Conservation (phyloP, 2,329 filamentous ascomycete species). For the Trichoderma atrobrunneum region DNA sequence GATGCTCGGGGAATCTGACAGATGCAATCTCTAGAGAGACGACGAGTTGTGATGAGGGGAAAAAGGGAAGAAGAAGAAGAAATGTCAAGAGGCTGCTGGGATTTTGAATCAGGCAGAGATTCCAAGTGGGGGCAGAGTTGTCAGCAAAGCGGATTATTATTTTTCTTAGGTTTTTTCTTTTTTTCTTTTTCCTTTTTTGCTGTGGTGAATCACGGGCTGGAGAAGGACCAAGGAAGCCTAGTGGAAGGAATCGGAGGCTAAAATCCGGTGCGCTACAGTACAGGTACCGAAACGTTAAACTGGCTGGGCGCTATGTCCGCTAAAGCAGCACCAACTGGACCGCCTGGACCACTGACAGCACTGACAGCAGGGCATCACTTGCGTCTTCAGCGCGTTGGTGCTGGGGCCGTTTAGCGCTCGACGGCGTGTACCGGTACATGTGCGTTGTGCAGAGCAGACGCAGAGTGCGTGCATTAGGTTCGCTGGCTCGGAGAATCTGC, state of each 20-base stretch:
- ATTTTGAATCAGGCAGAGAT: conserved; percentile 21
- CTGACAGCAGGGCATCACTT: not conserved
- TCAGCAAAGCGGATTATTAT: conserved; percentile 12
- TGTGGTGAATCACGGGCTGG: not conserved
- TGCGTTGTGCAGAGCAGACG: not conserved
- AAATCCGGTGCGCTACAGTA: not conserved
- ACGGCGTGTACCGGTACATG: not conserved
- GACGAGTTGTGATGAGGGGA: conserved; percentile 7
- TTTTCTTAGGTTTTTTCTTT: not conserved
- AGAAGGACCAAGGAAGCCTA: not conserved
- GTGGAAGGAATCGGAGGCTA: not conserved
- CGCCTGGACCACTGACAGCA: not conserved
- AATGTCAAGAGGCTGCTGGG: not conserved
- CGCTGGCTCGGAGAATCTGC: not conserved
- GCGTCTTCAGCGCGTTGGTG: not conserved
- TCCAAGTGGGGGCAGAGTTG: conserved; percentile 16
- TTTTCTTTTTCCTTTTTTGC: not conserved
- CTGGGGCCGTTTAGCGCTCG: not conserved
- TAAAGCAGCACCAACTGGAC: not conserved
- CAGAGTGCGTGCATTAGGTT: not conserved
- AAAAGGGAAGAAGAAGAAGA: conserved; percentile 8
- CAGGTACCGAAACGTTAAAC: not conserved
- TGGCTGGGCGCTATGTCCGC: not conserved
- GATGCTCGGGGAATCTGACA: conserved; percentile 20
- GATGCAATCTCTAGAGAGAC: conserved; percentile 16